Base-by-base conservation (phyloP, 257 asterid species). In the Solanum peruvianum region DNA sequence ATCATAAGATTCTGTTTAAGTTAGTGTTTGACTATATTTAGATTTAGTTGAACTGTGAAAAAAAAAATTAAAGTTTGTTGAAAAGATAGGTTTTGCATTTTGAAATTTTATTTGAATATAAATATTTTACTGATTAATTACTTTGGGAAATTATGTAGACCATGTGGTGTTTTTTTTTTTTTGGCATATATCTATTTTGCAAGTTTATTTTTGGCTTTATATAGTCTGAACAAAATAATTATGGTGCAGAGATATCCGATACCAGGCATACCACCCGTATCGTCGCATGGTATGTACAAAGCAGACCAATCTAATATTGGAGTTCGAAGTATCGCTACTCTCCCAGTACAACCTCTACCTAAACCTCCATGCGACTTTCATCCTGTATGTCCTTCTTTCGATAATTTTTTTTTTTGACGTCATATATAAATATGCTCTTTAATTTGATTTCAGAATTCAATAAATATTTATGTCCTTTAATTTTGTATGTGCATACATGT, bases 281-380 rank as follows among this genome's bases (percentile, higher is more conserved):
- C 47, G 1, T 62, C 70, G 31, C 80, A 35, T 20, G 89, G 91
- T n/a, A 88, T 92, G 94, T 93, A 91, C 91, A 94, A 92, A 91
- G 90, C 87, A 73, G 94, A 92, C 60, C 93, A 92, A 44, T 90
- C 90, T 21, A 90, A 90, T 85, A 71, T 87, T 39, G 93, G 91
- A 25, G 83, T 87, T 86, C 91, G 91, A 41, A 49, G 87, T 4
- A 69, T 77, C 27, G 82, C 91, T 18, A 72, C 90, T 11, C 93
- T 89, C 9, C 94, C 90, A 13, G 66, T 88, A 69, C 94, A 93
- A 84, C 69, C 93, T 9, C 86, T 91, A 23, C 94, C 98, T 42
- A 94, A 88, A 42, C 97, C 94, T 62, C 96, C 96, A 9, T 86
- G 94, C 16, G 95, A 94, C 82, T 75, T 92, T 64, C 96, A 95